Evolutionary conservation across 2,329 filamentous ascomycete species (phyloP).

Genomic region (Trichoderma arundinaceum): DNA sequence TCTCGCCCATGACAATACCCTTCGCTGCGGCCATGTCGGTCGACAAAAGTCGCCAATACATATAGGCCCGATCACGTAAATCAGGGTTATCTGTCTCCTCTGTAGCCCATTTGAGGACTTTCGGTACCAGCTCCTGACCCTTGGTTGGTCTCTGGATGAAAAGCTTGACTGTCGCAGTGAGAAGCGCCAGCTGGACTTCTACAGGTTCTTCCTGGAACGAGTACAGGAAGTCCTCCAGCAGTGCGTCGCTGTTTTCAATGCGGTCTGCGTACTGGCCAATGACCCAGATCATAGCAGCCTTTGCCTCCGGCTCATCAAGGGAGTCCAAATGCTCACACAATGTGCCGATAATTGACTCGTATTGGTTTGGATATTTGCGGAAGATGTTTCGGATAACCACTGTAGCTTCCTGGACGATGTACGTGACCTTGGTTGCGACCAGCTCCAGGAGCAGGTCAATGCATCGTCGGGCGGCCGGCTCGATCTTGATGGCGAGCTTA

Average conservation of each 20-base stretch:
- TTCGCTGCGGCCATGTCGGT: conserved; percentile 88
- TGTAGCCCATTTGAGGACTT: conserved; percentile 96
- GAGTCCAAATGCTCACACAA: conserved; percentile 96
- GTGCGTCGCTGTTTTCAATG: conserved; percentile 93
- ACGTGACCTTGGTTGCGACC: conserved; percentile 96
- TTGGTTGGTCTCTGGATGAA: conserved; percentile 97
- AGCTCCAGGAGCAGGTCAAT: conserved; percentile 92
- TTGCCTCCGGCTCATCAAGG: conserved; percentile 95
- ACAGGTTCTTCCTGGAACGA: conserved; percentile 93
- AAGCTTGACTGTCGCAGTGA: conserved; percentile 95
- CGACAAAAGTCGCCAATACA: conserved; percentile 98
- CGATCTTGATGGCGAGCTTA: conserved; percentile 98
- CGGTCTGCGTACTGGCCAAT: conserved; percentile 97
- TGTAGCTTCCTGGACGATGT: conserved; percentile 98
- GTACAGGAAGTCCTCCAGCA: conserved; percentile 94
- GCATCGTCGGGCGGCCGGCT: conserved; percentile 86
- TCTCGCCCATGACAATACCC: conserved; percentile 93
- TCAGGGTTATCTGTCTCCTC: conserved; percentile 99
- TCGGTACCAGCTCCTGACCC: conserved; percentile 89
- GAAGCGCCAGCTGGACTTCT: conserved; percentile 90
- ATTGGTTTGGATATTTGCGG: conserved; percentile 98
- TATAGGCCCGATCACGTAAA: conserved; percentile 92
- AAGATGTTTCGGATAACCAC: conserved; percentile 99
- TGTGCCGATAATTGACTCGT: conserved; percentile 95
- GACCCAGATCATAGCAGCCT: conserved; percentile 99